Base-by-base conservation (phyloP, 345 rosid species). In the Murraya paniculata region DNA sequence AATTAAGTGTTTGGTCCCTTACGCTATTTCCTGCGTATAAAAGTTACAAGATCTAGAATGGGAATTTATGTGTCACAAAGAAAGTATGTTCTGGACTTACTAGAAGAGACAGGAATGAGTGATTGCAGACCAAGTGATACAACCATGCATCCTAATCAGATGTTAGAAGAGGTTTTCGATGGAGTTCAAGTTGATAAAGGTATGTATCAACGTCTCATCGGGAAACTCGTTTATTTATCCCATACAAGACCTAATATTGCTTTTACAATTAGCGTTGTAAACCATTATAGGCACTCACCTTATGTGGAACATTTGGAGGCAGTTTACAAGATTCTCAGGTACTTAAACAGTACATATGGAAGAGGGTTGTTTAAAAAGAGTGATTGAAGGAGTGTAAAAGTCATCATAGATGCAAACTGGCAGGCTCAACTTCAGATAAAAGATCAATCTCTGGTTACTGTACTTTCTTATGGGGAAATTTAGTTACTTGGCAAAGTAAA, bases 381-480 rank as follows among this genome's bases (percentile, higher is more conserved):
- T 39, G 10, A 9, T 9, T 2, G 0, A 5, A 7, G 0, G 2
- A 10, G 10, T 10, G 5, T 38, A 2, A 0, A 67, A 35, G 14
- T 38, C 0, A 38, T 21, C 7, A 3, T 2, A 1, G 30, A 67
- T 38, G 0, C 0, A 6, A 1, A 41, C 9, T 68, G 2, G 21
- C 1, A 0, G 11, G 53, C 0, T 39, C 2, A 6, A 0, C 0
- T 4, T 4, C 4, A 13, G 2, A 2, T 5, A 7, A 6, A 11
- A n/a, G 56, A 13, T 68, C 72, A 3, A 68, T 9, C 1, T 24
- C 10, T 9, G 22, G 25, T 1, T 67, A 39, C 4, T n/a, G 0
- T 9, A 5, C 4, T 0, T 67, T 39, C 2, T 39, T 39, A 9
- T 39, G 3, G 0, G 11, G 45, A 39, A 39, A 9, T 39, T 39